Percentiles rank a stretch among this genome's conserved stretches.
Conservation (phyloP, 176 grass and related monocot genomes). For the Eragrostis nindensis region DNA sequence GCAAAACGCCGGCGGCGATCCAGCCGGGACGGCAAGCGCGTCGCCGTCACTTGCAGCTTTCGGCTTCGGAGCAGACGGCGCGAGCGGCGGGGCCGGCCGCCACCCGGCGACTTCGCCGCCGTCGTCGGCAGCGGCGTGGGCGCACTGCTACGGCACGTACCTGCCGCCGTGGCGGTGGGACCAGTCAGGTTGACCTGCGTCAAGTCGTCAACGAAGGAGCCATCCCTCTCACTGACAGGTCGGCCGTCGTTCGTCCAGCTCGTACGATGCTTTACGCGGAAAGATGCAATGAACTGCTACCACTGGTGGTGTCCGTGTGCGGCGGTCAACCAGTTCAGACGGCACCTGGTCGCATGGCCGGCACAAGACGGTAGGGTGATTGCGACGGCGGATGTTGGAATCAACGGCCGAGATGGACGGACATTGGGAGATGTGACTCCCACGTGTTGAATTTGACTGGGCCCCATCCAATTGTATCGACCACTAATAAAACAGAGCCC, state of each 20-base stretch:
- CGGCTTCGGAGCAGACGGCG: neutral
- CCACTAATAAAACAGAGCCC: no score
- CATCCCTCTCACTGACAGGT: neutral
- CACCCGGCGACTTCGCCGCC: neutral
- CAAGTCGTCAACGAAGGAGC: neutral
- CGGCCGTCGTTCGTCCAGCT: neutral
- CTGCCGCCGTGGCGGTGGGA: constrained; percentile 28
- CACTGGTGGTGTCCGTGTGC: no score
- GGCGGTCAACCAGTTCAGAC: constrained; percentile 26
- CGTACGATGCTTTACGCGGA: neutral
- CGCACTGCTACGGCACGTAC: constrained; percentile 18
- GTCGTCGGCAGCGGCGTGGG: constrained; percentile 26
- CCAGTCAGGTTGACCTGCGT: constrained; percentile 13
- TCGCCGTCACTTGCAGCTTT: constrained; percentile 17
- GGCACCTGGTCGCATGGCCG: neutral
- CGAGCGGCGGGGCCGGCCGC: neutral
- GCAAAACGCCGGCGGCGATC: neutral
- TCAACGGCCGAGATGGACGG: no score
- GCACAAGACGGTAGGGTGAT: neutral
- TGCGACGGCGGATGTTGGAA: no score
- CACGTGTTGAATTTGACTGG: no score
- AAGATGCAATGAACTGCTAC: neutral
- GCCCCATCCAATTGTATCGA: no score
- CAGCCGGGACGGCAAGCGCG: neutral
- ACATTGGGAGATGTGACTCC: no score